Evolutionary conservation across 2,329 filamentous ascomycete species (phyloP).

Genomic region (Fusarium mangiferae): DNA sequence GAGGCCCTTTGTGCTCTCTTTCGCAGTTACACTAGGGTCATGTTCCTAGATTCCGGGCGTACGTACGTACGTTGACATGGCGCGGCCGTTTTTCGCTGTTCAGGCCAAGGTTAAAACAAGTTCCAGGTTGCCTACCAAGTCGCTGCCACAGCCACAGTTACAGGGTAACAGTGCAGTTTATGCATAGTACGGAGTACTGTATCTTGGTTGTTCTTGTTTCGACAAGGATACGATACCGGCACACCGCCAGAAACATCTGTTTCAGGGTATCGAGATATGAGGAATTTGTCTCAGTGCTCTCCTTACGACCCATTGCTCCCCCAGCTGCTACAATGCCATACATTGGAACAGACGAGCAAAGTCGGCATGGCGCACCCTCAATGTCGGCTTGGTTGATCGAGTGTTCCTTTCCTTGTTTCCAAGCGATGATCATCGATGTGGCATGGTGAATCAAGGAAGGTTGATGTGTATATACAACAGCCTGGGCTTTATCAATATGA

Average conservation of each 20-base stretch:
- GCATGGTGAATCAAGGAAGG: background rate
- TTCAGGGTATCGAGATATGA: slow-evolving; percentile 34
- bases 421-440: background rate
- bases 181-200: background rate
- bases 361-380: background rate
- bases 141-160: background rate
- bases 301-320: background rate
- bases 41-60: slow-evolving; percentile 18
- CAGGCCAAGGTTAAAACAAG: background rate
- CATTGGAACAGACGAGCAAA: slow-evolving; percentile 4
- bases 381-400: background rate
- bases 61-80: background rate
- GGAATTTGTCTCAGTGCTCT: background rate
- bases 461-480: background rate
- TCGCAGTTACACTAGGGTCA: slow-evolving; percentile 12
- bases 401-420: background rate
- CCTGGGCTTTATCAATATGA: background rate
- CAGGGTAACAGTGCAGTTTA: slow-evolving; percentile 14
- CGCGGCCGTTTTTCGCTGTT: background rate
- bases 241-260: slow-evolving; percentile 37
- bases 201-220: background rate
- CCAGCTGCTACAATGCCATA: background rate
- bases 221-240: slow-evolving; percentile 23
- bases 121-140: background rate
- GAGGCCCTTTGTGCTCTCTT: slow-evolving; percentile 11